Percentiles rank a stretch among this genome's conserved stretches.
phyloP scores from a whole-genome alignment of 2,329 filamentous ascomycete genomes.

The Trichoderma brevicompactum region DNA sequence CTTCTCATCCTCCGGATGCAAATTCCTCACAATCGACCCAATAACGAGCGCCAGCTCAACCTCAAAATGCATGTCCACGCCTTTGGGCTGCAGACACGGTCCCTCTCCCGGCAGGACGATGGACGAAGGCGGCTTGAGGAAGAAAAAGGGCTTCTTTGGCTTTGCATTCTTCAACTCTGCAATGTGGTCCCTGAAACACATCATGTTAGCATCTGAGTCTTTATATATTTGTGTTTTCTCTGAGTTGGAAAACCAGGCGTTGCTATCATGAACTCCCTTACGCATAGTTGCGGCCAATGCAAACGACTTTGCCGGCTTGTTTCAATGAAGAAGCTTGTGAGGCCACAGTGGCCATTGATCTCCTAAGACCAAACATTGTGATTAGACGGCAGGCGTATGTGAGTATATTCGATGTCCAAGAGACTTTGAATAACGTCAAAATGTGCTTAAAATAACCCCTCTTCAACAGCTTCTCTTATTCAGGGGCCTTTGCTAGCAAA shows the following conservation, averaged over 20 bases:
- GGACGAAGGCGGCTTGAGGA: slow-evolving; percentile 90
- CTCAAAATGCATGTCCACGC: slow-evolving; percentile 90
- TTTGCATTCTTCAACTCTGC: slow-evolving; percentile 84
- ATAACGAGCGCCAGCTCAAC: slow-evolving; percentile 92
- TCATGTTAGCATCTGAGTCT: background rate
- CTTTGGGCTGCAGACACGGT: slow-evolving; percentile 78
- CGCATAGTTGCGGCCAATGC: slow-evolving; percentile 97
- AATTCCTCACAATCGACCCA: slow-evolving; percentile 76
- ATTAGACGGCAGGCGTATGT: background rate
- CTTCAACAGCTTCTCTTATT: no score
- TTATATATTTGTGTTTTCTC: no score
- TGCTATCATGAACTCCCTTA: no score
- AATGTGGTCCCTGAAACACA: slow-evolving; percentile 75
- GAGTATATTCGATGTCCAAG: background rate
- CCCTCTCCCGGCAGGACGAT: slow-evolving; percentile 80
- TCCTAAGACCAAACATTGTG: slow-evolving; percentile 45
- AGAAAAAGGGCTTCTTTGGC: slow-evolving; percentile 98
- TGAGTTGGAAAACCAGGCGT: no score
- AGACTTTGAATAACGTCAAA: background rate
- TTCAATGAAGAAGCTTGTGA: slow-evolving; percentile 52
- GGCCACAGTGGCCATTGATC: slow-evolving; percentile 46
- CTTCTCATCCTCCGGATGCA: slow-evolving; percentile 73
- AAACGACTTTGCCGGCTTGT: slow-evolving; percentile 76
- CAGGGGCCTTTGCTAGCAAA: background rate
- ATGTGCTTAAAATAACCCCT: no score